A percentile compares a stretch with the other conserved stretches of the same genome.
phyloP scores from a whole-genome alignment of 345 rosid species.

The Gossypium sturtianum region DNA sequence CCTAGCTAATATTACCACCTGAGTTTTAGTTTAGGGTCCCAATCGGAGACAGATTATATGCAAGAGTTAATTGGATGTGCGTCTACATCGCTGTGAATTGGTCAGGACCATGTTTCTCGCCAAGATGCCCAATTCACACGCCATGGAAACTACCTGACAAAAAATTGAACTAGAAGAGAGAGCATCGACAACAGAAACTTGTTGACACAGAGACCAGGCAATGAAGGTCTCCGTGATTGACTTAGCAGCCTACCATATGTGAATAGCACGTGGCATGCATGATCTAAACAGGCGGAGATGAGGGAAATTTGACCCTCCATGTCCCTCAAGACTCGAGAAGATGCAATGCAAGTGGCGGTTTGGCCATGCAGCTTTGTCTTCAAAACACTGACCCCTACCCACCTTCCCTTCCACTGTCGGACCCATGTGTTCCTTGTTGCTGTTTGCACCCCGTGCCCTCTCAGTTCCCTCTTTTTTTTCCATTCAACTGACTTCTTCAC shows the following conservation, averaged over 20 bases:
- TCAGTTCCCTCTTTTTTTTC: background rate
- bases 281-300: background rate
- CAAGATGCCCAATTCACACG: constrained; percentile 9
- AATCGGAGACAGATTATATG: background rate
- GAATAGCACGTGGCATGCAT: constrained; percentile 20
- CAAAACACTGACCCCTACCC: constrained; percentile 3
- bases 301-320: constrained; percentile 14
- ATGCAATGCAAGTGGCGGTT: constrained; percentile 20
- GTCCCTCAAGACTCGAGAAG: constrained; percentile 1
- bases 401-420: constrained; percentile 4
- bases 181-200: background rate
- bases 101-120: constrained; percentile 14
- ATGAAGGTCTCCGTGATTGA: background rate
- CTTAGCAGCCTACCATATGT: background rate
- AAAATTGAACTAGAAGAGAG: constrained; percentile 6
- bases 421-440: constrained; percentile 17
- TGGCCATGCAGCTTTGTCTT: constrained; percentile 36
- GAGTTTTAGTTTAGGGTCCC: background rate
- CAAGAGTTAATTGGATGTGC: background rate
- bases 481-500: background rate
- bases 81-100: background rate
- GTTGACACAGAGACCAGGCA: background rate
- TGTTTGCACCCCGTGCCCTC: background rate
- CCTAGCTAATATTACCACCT: background rate
- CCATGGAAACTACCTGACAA: background rate